A percentile compares a stretch with the other conserved stretches of the same genome.
Conservation (phyloP, 2,329 filamentous ascomycete genomes). For the Verticillium isaacii region DNA sequence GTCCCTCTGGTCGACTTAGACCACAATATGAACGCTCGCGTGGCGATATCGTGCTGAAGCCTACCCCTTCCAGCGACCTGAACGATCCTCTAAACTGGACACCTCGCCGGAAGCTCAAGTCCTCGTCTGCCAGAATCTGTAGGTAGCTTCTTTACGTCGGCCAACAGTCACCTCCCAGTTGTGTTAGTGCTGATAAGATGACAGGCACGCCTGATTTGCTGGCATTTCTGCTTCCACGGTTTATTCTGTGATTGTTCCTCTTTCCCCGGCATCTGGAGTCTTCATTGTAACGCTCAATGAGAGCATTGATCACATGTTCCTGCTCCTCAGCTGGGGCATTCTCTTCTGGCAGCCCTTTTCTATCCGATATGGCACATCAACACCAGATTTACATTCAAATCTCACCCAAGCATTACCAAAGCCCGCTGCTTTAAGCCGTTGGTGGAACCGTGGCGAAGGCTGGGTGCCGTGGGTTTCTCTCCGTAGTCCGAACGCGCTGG, state of each 20-base stretch:
- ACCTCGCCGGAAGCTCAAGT: slow-evolving; percentile 14
- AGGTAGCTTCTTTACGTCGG: slow-evolving; percentile 11
- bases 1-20: not conserved
- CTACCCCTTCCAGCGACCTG: slow-evolving; percentile 17
- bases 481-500: no score
- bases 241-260: slow-evolving; percentile 32
- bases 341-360: slow-evolving; percentile 44
- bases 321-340: slow-evolving; percentile 39
- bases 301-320: slow-evolving; percentile 35
- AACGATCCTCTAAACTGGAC: slow-evolving; percentile 22
- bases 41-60: slow-evolving; percentile 15
- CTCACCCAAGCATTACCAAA: no score
- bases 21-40: not conserved
- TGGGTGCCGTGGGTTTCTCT: no score
- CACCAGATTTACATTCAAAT: no score
- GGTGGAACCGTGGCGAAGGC: no score
- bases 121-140: not conserved
- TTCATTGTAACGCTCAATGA: slow-evolving; percentile 30
- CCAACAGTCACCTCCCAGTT: no score
- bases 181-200: not conserved
- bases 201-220: slow-evolving; percentile 30
- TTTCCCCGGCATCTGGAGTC: slow-evolving; percentile 24
- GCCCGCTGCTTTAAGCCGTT: no score
- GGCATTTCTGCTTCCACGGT: slow-evolving; percentile 34
- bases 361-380: slow-evolving; percentile 30